These are phyloP conservation scores for Debaryomyces robertsiae DNA, from an alignment of 1,139 yeast genomes.

Conservation along the genomic window DNA sequence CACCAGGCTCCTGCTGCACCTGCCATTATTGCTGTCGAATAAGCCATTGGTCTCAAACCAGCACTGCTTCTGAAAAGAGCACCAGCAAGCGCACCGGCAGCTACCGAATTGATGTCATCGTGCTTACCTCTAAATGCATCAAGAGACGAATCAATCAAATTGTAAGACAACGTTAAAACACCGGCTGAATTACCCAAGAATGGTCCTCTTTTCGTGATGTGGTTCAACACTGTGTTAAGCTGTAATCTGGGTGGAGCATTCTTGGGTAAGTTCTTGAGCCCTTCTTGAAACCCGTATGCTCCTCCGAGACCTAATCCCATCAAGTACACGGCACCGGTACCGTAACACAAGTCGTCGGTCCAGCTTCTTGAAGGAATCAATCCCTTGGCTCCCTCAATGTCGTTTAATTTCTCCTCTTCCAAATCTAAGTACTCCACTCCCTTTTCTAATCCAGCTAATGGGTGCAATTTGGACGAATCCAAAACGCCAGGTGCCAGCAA, in stretches of 20 bases:
- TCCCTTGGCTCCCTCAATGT: constrained; percentile 85
- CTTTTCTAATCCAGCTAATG: constrained; percentile 88
- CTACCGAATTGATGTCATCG: constrained; percentile 80
- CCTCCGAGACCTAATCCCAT: constrained; percentile 84
- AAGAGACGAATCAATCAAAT: constrained; percentile 76
- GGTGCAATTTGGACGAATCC: constrained; percentile 81
- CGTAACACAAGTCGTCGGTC: constrained; percentile 96
- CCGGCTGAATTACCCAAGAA: constrained; percentile 94
- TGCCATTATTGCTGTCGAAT: constrained; percentile 83
- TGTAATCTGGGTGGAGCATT: constrained; percentile 75
- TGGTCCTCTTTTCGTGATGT: constrained; percentile 94
- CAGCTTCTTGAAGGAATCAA: constrained; percentile 93
- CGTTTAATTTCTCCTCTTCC: constrained; percentile 73
- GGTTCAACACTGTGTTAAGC: constrained; percentile 86
- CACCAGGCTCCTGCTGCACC: constrained; percentile 94
- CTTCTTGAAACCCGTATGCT: constrained; percentile 83
- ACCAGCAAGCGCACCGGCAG: constrained; percentile 91
- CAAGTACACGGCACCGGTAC: constrained; percentile 93
- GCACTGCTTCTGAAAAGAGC: constrained; percentile 86
- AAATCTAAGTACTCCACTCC: constrained; percentile 89
- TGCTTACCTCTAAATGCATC: constrained; percentile 86
- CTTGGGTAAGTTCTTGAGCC: constrained; percentile 72
- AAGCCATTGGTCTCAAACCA: constrained; percentile 86
- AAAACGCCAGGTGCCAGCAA: constrained; percentile 62
- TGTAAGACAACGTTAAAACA: constrained; percentile 86